Base-by-base conservation (phyloP, 192 early-diverging fungal genomes). In the Fimicolochytrium jonesii region DNA sequence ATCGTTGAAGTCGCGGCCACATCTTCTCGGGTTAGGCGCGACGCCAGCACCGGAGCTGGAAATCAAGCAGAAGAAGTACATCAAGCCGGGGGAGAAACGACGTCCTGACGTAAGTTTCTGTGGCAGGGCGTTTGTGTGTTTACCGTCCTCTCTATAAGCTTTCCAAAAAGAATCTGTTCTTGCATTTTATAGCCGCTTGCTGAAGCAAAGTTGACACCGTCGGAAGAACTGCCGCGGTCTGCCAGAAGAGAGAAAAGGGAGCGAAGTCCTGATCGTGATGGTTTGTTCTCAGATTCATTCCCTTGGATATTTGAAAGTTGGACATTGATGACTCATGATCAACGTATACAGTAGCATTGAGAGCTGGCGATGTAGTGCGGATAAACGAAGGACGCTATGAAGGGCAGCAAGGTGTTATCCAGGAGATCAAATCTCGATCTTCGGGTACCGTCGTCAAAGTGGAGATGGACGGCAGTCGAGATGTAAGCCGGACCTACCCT, bases 1-100 rank as follows among this genome's bases (percentile, higher is more conserved):
- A 11, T 22, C 32, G 7, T 37, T 67, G 25, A 75, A 82, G 50
- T 70, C 87, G 10, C 76, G 92, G 64, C 88, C 90, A 15, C 79
- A 83, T 35, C 58, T 92, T 11, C 70, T 95, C 4, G 92, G 92
- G 1, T 66, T 95, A n/a, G 92, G 92, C 26, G 92, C 92, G 1
- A 87, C 87, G 58, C 81, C 88, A 9, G 62, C 76, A 9, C 68
- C 78, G 3, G 60, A 56, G 28, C 52, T 59, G 17, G 73, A 77
- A 18, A 70, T 75, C 31, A 74, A 78, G 28, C 60, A 73, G 20
- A 80, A 77, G 32, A 75, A 80, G 52, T 60, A 64, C 7, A 66
- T 64, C n/a, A 45, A 51, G 30, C 68, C 68, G 6, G 68, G 68
- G 4, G 68, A 69, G 41, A 69, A 69, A 61, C 51, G 59, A 3